Percentiles rank a stretch among this genome's conserved stretches.
Evolutionary conservation across 345 rosid species (phyloP).

Genomic region (Lenwebbia sp.): DNA sequence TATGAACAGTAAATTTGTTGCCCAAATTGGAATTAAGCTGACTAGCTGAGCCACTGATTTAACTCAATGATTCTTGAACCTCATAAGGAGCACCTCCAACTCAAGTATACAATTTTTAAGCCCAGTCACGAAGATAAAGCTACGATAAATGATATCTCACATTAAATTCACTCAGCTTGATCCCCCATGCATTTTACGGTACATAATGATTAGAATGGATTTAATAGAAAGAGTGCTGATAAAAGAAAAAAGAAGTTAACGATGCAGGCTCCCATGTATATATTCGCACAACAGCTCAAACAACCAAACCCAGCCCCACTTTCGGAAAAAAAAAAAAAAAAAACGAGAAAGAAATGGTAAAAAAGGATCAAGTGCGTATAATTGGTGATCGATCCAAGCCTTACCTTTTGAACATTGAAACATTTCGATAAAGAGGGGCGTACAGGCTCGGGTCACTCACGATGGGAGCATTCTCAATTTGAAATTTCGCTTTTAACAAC

Average conservation of each 20-base stretch:
- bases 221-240: neutral
- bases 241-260: neutral
- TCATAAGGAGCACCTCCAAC: neutral
- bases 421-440: constrained; percentile 58
- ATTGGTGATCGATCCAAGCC: neutral
- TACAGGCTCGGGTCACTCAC: constrained; percentile 38
- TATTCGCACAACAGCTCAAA: neutral
- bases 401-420: constrained; percentile 76
- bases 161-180: neutral
- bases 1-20: neutral
- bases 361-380: neutral
- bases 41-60: neutral
- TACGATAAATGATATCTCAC: neutral
- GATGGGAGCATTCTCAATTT: constrained; percentile 55
- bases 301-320: neutral
- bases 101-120: neutral
- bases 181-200: neutral
- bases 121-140: neutral
- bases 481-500: constrained; percentile 42
- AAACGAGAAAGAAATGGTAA: neutral
- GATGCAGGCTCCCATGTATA: neutral
- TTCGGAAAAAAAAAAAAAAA: neutral
- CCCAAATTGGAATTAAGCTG: neutral
- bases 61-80: neutral
- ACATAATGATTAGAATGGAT: neutral